phyloP scores from a whole-genome alignment of 2,329 filamentous ascomycete genomes.

The Bertia moriformis region DNA sequence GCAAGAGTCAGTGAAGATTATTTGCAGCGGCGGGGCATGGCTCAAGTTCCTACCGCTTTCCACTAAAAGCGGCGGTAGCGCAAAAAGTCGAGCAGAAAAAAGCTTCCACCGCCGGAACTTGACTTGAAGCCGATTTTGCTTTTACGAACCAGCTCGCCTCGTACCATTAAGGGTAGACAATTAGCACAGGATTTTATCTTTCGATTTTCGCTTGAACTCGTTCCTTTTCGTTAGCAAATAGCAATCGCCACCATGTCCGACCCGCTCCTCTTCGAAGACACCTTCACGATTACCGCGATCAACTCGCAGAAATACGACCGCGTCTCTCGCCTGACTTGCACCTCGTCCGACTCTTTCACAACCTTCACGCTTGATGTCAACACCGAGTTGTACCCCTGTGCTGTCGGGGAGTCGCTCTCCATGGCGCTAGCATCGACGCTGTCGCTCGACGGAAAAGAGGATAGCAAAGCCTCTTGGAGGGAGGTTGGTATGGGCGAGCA shows the following conservation, averaged over 20 bases:
- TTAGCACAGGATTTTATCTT: no score
- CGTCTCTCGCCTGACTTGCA: slow-evolving; percentile 46
- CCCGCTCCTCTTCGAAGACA: slow-evolving; percentile 50
- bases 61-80: slow-evolving; percentile 10
- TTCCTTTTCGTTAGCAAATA: no score
- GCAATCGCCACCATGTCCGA: slow-evolving; percentile 38
- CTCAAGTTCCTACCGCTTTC: no score
- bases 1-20: no score
- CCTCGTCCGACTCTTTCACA: slow-evolving; percentile 29
- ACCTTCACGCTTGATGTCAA: slow-evolving; percentile 52
- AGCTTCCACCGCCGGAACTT: slow-evolving; percentile 12
- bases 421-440: slow-evolving; percentile 48
- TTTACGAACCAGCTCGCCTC: no score
- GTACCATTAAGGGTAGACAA: no score
- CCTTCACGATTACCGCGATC: slow-evolving; percentile 43
- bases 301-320: slow-evolving; percentile 55
- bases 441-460: slow-evolving; percentile 41
- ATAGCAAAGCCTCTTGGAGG: slow-evolving; percentile 31
- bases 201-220: no score
- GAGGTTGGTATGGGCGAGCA: slow-evolving; percentile 21
- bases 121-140: no score
- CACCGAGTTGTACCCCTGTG: slow-evolving; percentile 46
- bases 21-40: no score
- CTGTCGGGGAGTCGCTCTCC: slow-evolving; percentile 39
- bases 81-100: slow-evolving; percentile 10